These are phyloP conservation scores for Colletotrichum endophyticum DNA, from an alignment of 2,329 filamentous ascomycete genomes.

Conservation along the genomic window DNA sequence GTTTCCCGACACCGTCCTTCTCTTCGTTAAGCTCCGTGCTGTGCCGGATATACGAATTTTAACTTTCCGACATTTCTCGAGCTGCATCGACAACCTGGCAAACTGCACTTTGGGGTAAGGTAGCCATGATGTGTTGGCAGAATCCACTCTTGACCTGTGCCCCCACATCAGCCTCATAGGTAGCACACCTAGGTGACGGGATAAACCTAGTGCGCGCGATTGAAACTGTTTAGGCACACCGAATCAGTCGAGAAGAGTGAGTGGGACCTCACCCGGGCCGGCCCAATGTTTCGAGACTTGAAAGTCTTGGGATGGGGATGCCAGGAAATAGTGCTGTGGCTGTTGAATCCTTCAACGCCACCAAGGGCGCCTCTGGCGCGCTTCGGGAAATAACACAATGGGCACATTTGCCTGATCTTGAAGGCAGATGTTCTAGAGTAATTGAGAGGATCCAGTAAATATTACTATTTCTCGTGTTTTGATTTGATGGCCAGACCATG, in stretches of 20 bases:
- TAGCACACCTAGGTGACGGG: background rate
- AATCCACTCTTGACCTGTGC: background rate
- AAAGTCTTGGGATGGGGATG: background rate
- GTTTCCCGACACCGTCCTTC: background rate
- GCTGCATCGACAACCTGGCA: background rate
- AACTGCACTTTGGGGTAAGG: background rate
- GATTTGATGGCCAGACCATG: background rate
- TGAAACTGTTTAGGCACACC: background rate
- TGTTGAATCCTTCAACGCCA: background rate
- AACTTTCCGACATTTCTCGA: background rate
- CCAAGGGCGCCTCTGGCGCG: background rate
- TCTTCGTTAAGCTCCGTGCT: background rate
- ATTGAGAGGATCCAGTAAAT: background rate
- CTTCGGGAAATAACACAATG: background rate
- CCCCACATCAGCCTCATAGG: conserved; percentile 1
- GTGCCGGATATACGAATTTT: background rate
- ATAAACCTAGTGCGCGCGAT: background rate
- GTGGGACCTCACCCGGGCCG: background rate
- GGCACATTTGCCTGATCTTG: background rate
- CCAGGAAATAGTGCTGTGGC: background rate
- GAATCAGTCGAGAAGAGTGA: background rate
- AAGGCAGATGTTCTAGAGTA: background rate
- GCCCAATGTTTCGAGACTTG: background rate
- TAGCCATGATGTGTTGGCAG: background rate
- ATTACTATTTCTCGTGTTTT: background rate